Evolutionary conservation across 2,329 filamentous ascomycete genomes (phyloP).

Genomic region (Mycogone perniciosa): DNA sequence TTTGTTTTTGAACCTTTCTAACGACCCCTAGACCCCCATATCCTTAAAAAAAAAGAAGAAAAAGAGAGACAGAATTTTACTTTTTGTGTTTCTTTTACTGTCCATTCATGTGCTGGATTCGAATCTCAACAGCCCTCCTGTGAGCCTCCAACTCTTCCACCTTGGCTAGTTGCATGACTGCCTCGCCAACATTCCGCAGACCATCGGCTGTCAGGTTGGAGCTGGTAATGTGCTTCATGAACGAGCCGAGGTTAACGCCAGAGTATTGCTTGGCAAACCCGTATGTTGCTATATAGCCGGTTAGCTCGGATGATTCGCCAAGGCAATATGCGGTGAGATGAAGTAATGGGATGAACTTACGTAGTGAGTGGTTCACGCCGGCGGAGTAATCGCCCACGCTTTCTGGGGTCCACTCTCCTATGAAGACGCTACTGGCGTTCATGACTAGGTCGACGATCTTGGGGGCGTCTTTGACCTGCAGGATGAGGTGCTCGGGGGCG

Average conservation of each 20-base stretch:
- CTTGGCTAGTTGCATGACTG: slow-evolving; percentile 91
- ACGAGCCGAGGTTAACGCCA: slow-evolving; percentile 91
- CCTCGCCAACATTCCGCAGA: slow-evolving; percentile 73
- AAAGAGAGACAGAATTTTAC: background rate
- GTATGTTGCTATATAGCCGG: slow-evolving; percentile 65
- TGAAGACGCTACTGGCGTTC: slow-evolving; percentile 94
- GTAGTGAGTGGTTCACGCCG: slow-evolving; percentile 93
- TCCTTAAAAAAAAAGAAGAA: background rate
- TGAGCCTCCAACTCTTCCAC: slow-evolving; percentile 95
- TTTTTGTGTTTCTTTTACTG: slow-evolving; percentile 17
- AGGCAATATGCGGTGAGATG: background rate
- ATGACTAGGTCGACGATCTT: slow-evolving; percentile 70
- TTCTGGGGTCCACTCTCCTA: slow-evolving; percentile 94
- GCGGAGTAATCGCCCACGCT: slow-evolving; percentile 97
- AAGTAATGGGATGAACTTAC: slow-evolving; percentile 53
- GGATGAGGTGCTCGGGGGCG: slow-evolving; percentile 91
- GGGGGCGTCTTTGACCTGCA: slow-evolving; percentile 76
- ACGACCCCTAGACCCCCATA: no score
- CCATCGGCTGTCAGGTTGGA: slow-evolving; percentile 83
- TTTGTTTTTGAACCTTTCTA: no score
- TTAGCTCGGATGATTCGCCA: slow-evolving; percentile 13
- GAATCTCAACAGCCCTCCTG: slow-evolving; percentile 80
- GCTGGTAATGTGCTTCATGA: slow-evolving; percentile 96
- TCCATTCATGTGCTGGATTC: slow-evolving; percentile 49
- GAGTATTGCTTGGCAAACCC: slow-evolving; percentile 98